phyloP scores from a whole-genome alignment of 345 rosid genomes.

The Ceriops decandra region DNA sequence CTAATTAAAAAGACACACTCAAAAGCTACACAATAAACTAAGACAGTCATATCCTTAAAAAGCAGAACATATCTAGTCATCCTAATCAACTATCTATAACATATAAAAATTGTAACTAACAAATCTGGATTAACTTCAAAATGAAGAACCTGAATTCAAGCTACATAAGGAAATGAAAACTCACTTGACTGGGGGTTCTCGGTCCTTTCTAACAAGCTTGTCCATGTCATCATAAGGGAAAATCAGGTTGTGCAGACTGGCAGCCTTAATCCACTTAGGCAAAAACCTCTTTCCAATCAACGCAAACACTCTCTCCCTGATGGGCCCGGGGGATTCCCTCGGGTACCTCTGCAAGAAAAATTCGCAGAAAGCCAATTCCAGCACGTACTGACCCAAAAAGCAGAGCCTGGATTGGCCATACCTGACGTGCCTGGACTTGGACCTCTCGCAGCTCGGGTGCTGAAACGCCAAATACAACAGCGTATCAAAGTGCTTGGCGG shows the following conservation, averaged over 20 bases:
- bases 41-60: too few species aligned
- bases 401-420: constrained; percentile 76
- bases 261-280: constrained; percentile 85
- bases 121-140: too few species aligned
- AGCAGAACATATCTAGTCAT: too few species aligned
- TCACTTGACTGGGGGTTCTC: constrained; percentile 90
- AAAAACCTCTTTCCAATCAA: constrained; percentile 89
- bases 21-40: too few species aligned
- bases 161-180: constrained; percentile 22
- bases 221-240: constrained; percentile 93
- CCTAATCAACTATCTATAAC: too few species aligned
- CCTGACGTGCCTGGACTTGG: constrained; percentile 74
- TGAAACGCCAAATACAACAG: constrained; percentile 81
- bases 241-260: constrained; percentile 78
- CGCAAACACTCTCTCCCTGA: constrained; percentile 91
- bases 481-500: constrained; percentile 89
- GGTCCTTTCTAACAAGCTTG: constrained; percentile 59
- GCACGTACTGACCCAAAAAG: constrained; percentile 88
- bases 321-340: constrained; percentile 78
- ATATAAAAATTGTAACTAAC: too few species aligned
- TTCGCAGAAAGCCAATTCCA: constrained; percentile 78
- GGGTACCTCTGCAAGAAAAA: constrained; percentile 90
- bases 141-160: too few species aligned
- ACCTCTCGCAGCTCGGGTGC: constrained; percentile 85
- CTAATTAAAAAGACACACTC: too few species aligned